Base-by-base conservation (phyloP, 345 rosid genomes). In the Jatropha curcas region DNA sequence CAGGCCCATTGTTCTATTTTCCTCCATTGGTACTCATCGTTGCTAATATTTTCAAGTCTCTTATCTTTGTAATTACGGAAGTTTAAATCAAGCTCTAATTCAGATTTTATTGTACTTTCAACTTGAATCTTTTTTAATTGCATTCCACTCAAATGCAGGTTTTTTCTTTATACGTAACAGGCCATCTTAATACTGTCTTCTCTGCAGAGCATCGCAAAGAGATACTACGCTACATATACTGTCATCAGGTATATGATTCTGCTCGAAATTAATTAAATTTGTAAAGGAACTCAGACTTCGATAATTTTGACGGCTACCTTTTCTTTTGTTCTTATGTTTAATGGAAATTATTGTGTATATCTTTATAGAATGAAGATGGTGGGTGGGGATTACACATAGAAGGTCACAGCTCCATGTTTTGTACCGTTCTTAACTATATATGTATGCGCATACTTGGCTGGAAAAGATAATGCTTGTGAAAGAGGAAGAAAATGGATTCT, bases 181-280 rank as follows among this genome's bases (percentile, higher is more conserved):
- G 78, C 0, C 63, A 75, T 52, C 73, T 75, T 12, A 14, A 60
- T 41, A 43, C 63, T 35, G 27, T 75, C 9, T 68, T 68, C 52
- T 4, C 56, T n/a, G 57, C 59, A 6, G 62, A 60, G 61, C 34
- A 75, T 37, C 51, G 14, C 5, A 45, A 60, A 39, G 78, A 75
- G 27, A 60, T 68, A 22, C 68, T 75, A 10, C 73, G 78, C 1
- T 75, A 75, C 56, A 35, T 75, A 28, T 75, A 75, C 45, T n/a
- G 48, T 14, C 78, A 75, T 51, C 78, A 75, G 73, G 78, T 66
- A 25, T n/a, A 13, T 55, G 16, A 43, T 19, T 30, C 22, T 27
- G 19, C 16, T 14, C 0, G 16, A 4, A 46, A 46, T 41, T 20
- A 51, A 35, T 35, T 35, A 35, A 13, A 43, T 13, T 8, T 45